Evolutionary conservation across 2,329 filamentous ascomycete genomes (phyloP), one percentile per base, ranked within the genome.

Genomic region (Fusarium nelsonii): DNA sequence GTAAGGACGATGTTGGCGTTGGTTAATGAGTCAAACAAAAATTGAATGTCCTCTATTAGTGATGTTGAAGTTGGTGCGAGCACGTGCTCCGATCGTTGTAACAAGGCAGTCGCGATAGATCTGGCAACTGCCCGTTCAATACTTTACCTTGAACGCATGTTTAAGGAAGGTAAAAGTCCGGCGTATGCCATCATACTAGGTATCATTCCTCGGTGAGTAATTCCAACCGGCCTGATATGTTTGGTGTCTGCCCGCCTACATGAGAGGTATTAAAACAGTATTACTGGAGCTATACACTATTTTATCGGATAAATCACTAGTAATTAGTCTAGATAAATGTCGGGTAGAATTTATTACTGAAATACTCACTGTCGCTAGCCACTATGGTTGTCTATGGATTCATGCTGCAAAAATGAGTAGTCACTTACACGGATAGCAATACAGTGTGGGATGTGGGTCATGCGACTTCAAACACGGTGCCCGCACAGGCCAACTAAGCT

Each of bases 401-500:
- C 10, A n/a, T n/a, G 5, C 7, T 26, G 18, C 11, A 20, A 23
- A 8, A 4, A 34, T 48, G 8, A 16, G 10, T 32, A 45, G 16
- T 18, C 16, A 66, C 63, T 65, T 61, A 56, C 55, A 55, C 23
- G 7, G 1, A 33, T 8, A n/a, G 14, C 14, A 7, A 10, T 15
- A 32, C 40, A 68, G 71, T 63, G 68, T 65, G n/a, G 11, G 4
- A 36, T 30, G 14, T 28, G 0, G 6, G 18, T 2, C 1, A 6
- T 16, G 9, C 2, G 8, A 26, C 20, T 26, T 15, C 8, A 39
- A 11, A 30, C 70, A 74, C 72, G 51, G 65, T 63, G 16, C 28
- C 12, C 44, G 64, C 73, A 76, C 63, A 73, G 75, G 74, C 75
- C 75, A 77, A 65, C 71, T 75, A 69, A 75, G 69, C 73, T 74